Percentiles rank a stretch among this genome's conserved stretches.
Evolutionary conservation across 257 asterid species (phyloP).

Genomic region (Jacaranda copaia): DNA sequence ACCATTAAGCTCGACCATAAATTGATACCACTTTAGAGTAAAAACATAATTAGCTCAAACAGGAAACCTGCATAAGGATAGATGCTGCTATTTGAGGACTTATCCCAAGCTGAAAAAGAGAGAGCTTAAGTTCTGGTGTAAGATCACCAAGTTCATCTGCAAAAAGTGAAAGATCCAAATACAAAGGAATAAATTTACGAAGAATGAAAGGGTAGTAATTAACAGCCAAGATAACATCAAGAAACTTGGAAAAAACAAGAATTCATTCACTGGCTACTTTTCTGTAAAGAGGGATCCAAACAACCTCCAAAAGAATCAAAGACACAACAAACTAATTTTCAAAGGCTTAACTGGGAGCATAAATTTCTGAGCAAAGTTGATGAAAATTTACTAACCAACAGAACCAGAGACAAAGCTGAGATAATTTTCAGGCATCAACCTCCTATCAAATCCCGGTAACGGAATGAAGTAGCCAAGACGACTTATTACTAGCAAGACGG

Average conservation of each 20-base stretch:
- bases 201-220: background rate
- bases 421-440: slow-evolving; percentile 89
- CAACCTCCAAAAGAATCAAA: too few relatives aligned
- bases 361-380: background rate
- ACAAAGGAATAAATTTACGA: background rate
- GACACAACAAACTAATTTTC: background rate
- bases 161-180: slow-evolving; percentile 32
- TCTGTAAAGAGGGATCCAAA: too few relatives aligned
- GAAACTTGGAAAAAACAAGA: slow-evolving; percentile 20
- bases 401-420: slow-evolving; percentile 90
- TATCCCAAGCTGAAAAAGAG: slow-evolving; percentile 94
- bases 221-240: slow-evolving; percentile 22
- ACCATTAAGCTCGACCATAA: background rate
- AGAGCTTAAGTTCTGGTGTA: slow-evolving; percentile 88
- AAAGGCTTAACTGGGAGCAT: background rate
- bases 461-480: slow-evolving; percentile 95
- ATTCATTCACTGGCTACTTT: background rate
- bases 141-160: slow-evolving; percentile 94
- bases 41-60: slow-evolving; percentile 33
- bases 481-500: slow-evolving; percentile 71
- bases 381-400: slow-evolving; percentile 61
- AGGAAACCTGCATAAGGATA: slow-evolving; percentile 90
- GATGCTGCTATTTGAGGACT: slow-evolving; percentile 99
- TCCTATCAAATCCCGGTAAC: slow-evolving; percentile 93
- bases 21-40: slow-evolving; percentile 2